Percentiles rank a stretch among this genome's conserved stretches.
phyloP scores from a whole-genome alignment of 164 flowering plant species.

The Vitis rotundifolia region DNA sequence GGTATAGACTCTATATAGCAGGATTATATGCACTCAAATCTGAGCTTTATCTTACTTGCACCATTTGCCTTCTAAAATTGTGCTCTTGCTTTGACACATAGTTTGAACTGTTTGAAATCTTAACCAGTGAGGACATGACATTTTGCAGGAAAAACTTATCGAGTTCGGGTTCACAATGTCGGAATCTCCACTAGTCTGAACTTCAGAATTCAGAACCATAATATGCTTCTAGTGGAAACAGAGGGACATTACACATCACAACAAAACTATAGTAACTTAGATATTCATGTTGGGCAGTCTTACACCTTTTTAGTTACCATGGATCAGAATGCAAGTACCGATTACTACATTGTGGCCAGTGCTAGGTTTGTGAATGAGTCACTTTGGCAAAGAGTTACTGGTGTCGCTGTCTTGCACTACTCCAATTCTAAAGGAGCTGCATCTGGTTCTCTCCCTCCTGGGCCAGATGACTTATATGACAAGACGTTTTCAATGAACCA shows the following conservation, averaged over 20 bases:
- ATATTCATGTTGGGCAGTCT: constrained; percentile 83
- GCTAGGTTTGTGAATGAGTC: constrained; percentile 73
- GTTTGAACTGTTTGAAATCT: neutral
- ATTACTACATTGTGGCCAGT: constrained; percentile 82
- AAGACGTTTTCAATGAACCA: constrained; percentile 55
- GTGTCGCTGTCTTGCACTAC: constrained; percentile 77
- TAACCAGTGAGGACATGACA: neutral
- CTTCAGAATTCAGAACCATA: constrained; percentile 74
- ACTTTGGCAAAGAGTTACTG: constrained; percentile 64
- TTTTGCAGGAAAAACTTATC: constrained; percentile 72
- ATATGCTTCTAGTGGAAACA: constrained; percentile 61
- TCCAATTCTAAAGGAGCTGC: constrained; percentile 68
- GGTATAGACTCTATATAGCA: too few species aligned
- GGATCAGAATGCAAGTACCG: constrained; percentile 77
- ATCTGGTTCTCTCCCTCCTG: constrained; percentile 67
- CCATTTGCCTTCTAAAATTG: too few species aligned
- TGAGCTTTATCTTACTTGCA: too few species aligned
- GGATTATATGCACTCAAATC: too few species aligned
- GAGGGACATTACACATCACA: constrained; percentile 69
- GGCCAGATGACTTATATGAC: constrained; percentile 59
- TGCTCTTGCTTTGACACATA: neutral
- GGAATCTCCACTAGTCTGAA: constrained; percentile 68
- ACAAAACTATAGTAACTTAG: constrained; percentile 52
- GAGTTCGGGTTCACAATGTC: constrained; percentile 68
- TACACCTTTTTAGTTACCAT: constrained; percentile 69